Conservation (phyloP, 441 rosid species). For the Syzygium malaccense region DNA sequence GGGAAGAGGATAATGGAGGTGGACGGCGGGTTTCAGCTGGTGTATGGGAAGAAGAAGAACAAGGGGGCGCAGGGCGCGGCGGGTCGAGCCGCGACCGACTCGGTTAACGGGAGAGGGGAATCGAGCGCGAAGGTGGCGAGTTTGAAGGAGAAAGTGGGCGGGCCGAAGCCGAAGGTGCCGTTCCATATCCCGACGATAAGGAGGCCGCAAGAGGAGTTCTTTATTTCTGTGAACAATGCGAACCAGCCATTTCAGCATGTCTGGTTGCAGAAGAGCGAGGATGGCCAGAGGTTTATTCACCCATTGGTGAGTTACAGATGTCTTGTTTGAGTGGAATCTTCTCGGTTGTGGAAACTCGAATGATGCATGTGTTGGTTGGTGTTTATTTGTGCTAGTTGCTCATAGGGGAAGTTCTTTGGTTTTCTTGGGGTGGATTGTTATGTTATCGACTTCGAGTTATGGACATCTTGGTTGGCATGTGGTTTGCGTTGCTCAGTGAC, state of each 20-base stretch:
- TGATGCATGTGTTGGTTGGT: neutral
- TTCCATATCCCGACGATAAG: constrained; percentile 64
- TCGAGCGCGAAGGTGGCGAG: constrained; percentile 47
- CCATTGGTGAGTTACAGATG: constrained; percentile 63
- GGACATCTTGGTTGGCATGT: neutral
- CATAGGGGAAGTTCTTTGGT: neutral
- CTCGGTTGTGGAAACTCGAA: neutral
- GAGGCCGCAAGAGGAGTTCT: constrained; percentile 74
- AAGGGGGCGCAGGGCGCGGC: constrained; percentile 6
- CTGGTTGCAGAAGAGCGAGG: constrained; percentile 68
- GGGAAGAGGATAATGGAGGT: constrained; percentile 18
- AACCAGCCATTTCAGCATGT: constrained; percentile 76
- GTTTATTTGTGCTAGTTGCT: neutral
- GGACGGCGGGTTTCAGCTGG: constrained; percentile 65
- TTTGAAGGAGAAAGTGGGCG: constrained; percentile 21
- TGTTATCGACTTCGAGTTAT: neutral
- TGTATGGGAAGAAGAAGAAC: constrained; percentile 64
- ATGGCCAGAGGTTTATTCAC: constrained; percentile 54
- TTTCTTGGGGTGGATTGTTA: neutral
- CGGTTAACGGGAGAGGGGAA: constrained; percentile 7
- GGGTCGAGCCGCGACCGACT: constrained; percentile 2
- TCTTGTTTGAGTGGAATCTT: neutral
- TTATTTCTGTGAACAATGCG: constrained; percentile 55
- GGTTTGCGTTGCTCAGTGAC: neutral
- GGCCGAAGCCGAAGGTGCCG: constrained; percentile 53